Evolutionary conservation across 192 early-diverging fungal species (phyloP), one percentile per base, ranked within the genome.

Genomic region (Geosiphon pyriformis): DNA sequence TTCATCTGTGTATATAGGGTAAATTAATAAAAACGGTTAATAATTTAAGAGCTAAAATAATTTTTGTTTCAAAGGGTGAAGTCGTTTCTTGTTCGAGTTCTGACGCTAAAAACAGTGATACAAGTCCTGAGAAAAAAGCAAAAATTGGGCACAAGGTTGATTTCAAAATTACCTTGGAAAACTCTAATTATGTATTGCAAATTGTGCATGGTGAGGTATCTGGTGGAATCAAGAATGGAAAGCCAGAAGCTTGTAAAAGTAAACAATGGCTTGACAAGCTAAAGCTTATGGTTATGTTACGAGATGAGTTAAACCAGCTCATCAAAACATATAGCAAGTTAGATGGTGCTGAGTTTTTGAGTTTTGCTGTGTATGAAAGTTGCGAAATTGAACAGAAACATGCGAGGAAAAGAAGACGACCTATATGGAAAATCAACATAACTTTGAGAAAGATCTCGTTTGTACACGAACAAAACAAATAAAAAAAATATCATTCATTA

Each of bases 191-290:
- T 15, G 46, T 42, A 23, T 46, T 60, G 18, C 59, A 60, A 29
- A 12, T 20, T 60, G 59, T 60, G 25, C 59, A 60, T 60, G 35
- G 35, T 46, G 59, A 60, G 30, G 25, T 60, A 8, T 60, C 59
- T 0, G 35, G 59, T 12, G 59, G 59, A 2, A 60, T 60, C 33
- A 60, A 20, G n/a, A 25, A 60, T 46, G 35, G 59, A 46, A 60
- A 60, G 12, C 23, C 59, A 0, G 34, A 35, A 46, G 59, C 59
- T 12, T 60, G 59, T 12, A 60, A 17, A 25, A 10, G 59, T 29
- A 60, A 60, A 46, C 59, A 60, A 60, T 60, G 35, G 59, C 32
- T 60, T 46, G 35, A 60, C 46, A 60, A 60, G 46, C 59, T 60
- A 1, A 60, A 60, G 34, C 59, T 60, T 42, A 60, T 60, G 59